phyloP scores from a whole-genome alignment of 345 rosid species.

The Physaria fendleri region DNA sequence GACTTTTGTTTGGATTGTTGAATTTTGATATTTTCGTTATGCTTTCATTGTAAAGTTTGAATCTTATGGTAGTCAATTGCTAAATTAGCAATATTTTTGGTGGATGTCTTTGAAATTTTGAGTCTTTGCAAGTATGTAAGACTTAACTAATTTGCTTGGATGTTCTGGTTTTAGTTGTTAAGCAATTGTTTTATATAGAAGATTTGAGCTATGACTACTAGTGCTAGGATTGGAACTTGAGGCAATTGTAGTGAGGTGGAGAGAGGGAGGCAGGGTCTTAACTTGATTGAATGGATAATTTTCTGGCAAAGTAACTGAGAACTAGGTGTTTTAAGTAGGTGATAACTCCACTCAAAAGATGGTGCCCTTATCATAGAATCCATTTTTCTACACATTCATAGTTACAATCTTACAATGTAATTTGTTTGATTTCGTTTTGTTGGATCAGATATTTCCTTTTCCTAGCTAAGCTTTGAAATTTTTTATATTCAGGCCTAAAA shows the following conservation, averaged over 20 bases:
- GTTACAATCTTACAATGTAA: too few relatives aligned
- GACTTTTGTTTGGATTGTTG: neutral
- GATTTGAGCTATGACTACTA: neutral
- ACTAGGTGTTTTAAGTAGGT: neutral
- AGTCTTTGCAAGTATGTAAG: neutral
- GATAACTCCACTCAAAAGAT: neutral
- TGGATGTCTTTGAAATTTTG: conserved; percentile 11
- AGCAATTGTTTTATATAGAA: neutral
- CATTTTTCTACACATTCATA: too few relatives aligned
- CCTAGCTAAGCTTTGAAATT: neutral
- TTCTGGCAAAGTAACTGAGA: neutral
- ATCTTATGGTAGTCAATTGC: neutral
- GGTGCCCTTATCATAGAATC: too few relatives aligned
- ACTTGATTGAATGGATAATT: neutral
- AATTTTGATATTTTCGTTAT: conserved; percentile 4
- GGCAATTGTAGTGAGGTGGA: neutral
- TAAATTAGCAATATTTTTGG: neutral
- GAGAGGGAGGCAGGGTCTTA: neutral
- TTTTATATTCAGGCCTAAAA: neutral
- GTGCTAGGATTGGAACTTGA: neutral
- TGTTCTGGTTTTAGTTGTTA: neutral
- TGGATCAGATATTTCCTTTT: neutral
- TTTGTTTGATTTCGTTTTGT: neutral
- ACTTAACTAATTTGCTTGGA: conserved; percentile 5
- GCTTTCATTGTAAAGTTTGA: conserved; percentile 9